Evolutionary conservation across 2,329 filamentous ascomycete species (phyloP).

Genomic region (Trichoderma sp.): DNA sequence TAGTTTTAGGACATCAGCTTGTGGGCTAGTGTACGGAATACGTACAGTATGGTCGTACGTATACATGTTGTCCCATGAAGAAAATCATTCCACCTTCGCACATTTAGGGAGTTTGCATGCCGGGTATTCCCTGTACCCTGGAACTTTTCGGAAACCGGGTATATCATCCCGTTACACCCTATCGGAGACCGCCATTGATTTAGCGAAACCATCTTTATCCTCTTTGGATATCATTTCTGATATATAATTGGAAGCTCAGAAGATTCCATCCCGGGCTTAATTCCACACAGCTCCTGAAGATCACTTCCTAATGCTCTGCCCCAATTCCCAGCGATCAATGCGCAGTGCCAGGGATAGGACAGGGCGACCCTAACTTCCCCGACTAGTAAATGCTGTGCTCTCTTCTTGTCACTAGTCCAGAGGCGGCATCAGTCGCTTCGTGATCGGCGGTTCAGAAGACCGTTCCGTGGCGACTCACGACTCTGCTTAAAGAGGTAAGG

Average conservation of each 20-base stretch:
- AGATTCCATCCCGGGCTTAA: neutral
- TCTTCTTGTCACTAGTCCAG: neutral
- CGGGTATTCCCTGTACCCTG: neutral
- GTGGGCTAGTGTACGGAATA: neutral
- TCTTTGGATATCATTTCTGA: neutral
- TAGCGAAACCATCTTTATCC: neutral
- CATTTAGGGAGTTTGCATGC: neutral
- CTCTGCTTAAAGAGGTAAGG: neutral
- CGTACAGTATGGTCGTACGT: neutral
- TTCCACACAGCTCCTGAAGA: neutral
- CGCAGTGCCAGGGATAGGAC: neutral
- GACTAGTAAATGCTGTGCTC: neutral
- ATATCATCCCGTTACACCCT: neutral
- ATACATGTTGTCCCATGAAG: neutral
- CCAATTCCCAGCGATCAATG: neutral
- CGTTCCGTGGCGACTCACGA: neutral
- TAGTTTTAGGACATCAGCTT: neutral
- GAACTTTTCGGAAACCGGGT: neutral
- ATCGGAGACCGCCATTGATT: neutral
- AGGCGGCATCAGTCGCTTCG: neutral
- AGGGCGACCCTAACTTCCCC: neutral
- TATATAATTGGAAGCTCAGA: neutral
- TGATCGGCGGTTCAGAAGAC: neutral
- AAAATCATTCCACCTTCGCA: neutral
- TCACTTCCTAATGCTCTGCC: neutral